phyloP scores from a whole-genome alignment of 2,329 filamentous ascomycete genomes.

The Beauveria sp. region DNA sequence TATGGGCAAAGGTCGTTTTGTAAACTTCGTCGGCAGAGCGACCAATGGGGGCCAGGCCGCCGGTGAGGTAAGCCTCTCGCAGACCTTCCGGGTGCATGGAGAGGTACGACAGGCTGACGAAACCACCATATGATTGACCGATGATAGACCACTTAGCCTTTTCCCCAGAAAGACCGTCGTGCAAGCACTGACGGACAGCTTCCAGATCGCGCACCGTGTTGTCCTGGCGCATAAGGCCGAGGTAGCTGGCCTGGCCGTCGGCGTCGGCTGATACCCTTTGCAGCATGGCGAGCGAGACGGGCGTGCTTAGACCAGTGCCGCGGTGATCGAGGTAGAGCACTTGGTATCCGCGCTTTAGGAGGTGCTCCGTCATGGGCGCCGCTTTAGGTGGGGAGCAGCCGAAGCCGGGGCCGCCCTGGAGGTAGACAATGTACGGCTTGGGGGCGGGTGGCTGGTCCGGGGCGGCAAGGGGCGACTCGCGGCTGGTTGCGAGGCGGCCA shows the following conservation, averaged over 20 bases:
- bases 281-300: constrained; percentile 68
- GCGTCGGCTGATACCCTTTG: constrained; percentile 48
- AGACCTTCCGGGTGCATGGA: constrained; percentile 72
- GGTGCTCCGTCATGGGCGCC: constrained; percentile 58
- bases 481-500: constrained; percentile 62
- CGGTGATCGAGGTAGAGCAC: constrained; percentile 83
- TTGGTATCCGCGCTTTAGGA: constrained; percentile 77
- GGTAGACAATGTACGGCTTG: constrained; percentile 59
- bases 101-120: constrained; percentile 76
- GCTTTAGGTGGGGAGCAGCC: constrained; percentile 70
- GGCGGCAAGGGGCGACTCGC: constrained; percentile 53
- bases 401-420: constrained; percentile 82
- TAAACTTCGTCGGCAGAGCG: constrained; percentile 70
- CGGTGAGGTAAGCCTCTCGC: constrained; percentile 75
- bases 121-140: constrained; percentile 89
- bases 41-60: constrained; percentile 73
- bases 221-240: constrained; percentile 81
- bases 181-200: constrained; percentile 71
- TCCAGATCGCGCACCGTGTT: constrained; percentile 86
- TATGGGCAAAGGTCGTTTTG: constrained; percentile 59
- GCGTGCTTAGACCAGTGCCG: constrained; percentile 77
- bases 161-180: constrained; percentile 57
- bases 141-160: constrained; percentile 78
- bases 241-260: constrained; percentile 66
- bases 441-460: constrained; percentile 28